Evolutionary conservation across 2,329 filamentous ascomycete genomes (phyloP).

Genomic region (Aspergillus hiratsukae): DNA sequence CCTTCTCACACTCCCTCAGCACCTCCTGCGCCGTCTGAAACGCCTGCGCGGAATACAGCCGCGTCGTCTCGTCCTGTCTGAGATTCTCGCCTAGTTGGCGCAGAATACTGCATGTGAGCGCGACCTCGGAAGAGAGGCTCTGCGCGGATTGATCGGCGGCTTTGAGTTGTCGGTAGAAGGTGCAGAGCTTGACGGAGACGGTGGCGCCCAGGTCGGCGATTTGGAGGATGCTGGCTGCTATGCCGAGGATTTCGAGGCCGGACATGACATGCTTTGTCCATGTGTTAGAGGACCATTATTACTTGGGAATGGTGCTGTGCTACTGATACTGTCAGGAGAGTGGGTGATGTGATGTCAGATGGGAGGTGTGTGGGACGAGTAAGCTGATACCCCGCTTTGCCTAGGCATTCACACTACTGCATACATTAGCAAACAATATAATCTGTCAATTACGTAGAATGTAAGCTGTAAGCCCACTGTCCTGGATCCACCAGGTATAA

Average conservation of each 20-base stretch:
- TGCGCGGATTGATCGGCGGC: slow-evolving; percentile 16
- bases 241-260: slow-evolving; percentile 19
- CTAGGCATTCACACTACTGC: background rate
- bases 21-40: slow-evolving; percentile 7
- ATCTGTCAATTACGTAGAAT: background rate
- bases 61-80: slow-evolving; percentile 18
- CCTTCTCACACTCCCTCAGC: slow-evolving; percentile 19
- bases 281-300: background rate
- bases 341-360: too few species aligned
- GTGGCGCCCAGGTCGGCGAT: slow-evolving; percentile 28
- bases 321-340: too few species aligned
- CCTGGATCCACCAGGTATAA: too few species aligned
- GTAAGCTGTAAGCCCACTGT: too few species aligned
- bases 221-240: slow-evolving; percentile 27
- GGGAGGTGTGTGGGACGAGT: background rate
- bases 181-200: slow-evolving; percentile 28
- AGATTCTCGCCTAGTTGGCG: slow-evolving; percentile 22
- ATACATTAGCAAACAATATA: background rate
- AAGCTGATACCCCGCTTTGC: background rate
- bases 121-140: slow-evolving; percentile 27
- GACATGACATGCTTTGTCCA: slow-evolving; percentile 11
- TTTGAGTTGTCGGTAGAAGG: slow-evolving; percentile 25
- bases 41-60: slow-evolving; percentile 17
- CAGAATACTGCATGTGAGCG: slow-evolving; percentile 25
- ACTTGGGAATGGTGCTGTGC: background rate